These are phyloP conservation scores for Fusarium kyushuense DNA, from an alignment of 2,329 filamentous ascomycete species.

Conservation along the genomic window DNA sequence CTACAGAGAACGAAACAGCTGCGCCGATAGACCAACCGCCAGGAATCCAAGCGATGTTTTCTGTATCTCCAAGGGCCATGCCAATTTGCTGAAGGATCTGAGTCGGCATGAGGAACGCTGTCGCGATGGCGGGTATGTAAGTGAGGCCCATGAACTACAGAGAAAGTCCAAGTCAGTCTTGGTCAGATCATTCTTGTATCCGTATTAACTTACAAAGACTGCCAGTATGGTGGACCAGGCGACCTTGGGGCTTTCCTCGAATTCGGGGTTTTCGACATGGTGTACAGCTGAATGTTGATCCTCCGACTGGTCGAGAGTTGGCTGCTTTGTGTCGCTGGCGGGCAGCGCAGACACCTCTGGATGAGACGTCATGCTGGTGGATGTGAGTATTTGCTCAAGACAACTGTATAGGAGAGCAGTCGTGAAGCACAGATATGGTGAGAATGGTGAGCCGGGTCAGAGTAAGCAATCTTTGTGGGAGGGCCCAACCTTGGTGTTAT, in stretches of 20 bases:
- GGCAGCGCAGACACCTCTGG: conserved; percentile 1
- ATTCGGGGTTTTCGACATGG: background rate
- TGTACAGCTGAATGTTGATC: background rate
- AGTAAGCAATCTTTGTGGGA: no score
- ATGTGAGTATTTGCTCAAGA: background rate
- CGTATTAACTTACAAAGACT: background rate
- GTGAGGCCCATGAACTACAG: conserved; percentile 17
- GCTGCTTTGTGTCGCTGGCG: background rate
- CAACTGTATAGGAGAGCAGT: background rate
- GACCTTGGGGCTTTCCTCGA: conserved; percentile 6
- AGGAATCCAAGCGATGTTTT: conserved; percentile 15
- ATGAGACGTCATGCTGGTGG: background rate
- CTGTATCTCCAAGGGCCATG: conserved; percentile 8
- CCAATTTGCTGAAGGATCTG: conserved; percentile 22
- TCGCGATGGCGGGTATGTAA: conserved; percentile 19
- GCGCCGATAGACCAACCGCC: conserved; percentile 17
- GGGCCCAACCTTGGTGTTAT: no score
- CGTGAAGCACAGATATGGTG: background rate
- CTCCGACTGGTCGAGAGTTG: background rate
- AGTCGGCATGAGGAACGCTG: conserved; percentile 15
- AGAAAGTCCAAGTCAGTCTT: background rate
- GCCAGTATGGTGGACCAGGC: conserved; percentile 15
- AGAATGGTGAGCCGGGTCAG: background rate
- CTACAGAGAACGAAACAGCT: conserved; percentile 14
- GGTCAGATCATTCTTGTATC: accelerated